Conservation (phyloP, 306 rosid genomes). For the Rosa chinensis region DNA sequence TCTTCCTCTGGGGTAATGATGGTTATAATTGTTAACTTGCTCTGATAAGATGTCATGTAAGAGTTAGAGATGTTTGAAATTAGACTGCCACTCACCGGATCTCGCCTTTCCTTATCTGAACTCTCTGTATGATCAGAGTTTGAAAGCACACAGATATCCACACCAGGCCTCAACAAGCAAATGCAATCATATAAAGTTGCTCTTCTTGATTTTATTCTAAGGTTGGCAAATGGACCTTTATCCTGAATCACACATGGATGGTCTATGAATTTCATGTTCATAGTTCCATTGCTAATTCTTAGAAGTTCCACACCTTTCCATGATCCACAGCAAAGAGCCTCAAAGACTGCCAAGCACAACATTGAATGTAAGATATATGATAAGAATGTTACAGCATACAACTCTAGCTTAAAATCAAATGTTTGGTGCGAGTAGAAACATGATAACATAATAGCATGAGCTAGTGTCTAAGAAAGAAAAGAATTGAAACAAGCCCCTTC, state of each 20-base stretch:
- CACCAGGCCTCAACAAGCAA: conserved; percentile 68
- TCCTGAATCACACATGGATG: conserved; percentile 39
- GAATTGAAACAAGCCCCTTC: too few species aligned
- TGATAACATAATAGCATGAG: not conserved
- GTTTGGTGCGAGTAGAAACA: not conserved
- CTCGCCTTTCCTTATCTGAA: conserved; percentile 24
- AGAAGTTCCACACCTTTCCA: conserved; percentile 73
- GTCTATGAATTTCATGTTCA: conserved; percentile 52
- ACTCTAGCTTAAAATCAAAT: not conserved
- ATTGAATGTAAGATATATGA: not conserved
- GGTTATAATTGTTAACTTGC: not conserved
- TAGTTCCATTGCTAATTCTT: conserved; percentile 52
- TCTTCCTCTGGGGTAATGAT: not conserved
- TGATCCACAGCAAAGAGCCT: conserved; percentile 61
- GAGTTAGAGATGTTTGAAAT: conserved; percentile 14
- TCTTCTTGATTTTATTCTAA: conserved; percentile 69
- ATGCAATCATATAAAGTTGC: conserved; percentile 74
- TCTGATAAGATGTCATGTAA: conserved; percentile 2
- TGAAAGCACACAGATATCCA: conserved; percentile 67
- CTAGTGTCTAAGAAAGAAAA: not conserved
- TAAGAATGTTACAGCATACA: not conserved
- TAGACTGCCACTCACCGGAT: conserved; percentile 55
- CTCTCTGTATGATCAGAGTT: conserved; percentile 22
- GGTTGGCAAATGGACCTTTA: conserved; percentile 57
- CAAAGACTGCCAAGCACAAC: conserved; percentile 60